phyloP scores from a whole-genome alignment of 1,284 basidiomycete species.

The Papiliotrema nemorosa region DNA sequence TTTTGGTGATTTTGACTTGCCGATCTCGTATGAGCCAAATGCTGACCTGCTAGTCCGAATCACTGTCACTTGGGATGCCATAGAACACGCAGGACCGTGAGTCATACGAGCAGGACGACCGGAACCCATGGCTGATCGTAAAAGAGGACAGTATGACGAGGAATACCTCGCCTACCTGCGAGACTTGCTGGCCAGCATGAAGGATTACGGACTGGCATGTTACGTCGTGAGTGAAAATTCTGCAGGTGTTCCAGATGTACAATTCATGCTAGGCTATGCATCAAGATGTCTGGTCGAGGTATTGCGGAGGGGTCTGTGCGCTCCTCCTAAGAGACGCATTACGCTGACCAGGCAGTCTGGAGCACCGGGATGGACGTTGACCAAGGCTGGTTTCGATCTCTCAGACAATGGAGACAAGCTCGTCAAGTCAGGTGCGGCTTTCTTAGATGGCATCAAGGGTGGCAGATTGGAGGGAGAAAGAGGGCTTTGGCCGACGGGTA shows the following conservation, averaged over 20 bases:
- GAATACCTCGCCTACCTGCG: conserved; percentile 81
- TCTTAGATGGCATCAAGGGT: conserved; percentile 67
- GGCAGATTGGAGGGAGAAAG: conserved; percentile 56
- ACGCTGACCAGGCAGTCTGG: conserved; percentile 56
- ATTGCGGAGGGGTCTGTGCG: conserved; percentile 67
- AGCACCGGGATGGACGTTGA: conserved; percentile 87
- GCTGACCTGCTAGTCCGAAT: conserved; percentile 64
- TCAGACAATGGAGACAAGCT: conserved; percentile 54
- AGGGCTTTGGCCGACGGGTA: conserved; percentile 74
- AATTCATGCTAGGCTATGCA: conserved; percentile 57
- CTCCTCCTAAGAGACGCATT: conserved; percentile 4
- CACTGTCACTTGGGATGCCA: conserved; percentile 92
- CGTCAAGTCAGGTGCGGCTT: conserved; percentile 76
- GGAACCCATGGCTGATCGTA: too few relatives aligned
- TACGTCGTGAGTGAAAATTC: conserved; percentile 72
- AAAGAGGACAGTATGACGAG: conserved; percentile 73
- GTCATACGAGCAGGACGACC: too few relatives aligned
- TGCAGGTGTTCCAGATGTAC: background rate
- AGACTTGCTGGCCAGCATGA: conserved; percentile 68
- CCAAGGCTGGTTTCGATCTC: conserved; percentile 73
- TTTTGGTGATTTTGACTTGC: conserved; percentile 58
- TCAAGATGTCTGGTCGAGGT: conserved; percentile 94
- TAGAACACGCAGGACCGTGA: conserved; percentile 85
- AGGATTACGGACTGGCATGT: conserved; percentile 72
- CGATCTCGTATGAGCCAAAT: background rate